These are phyloP conservation scores for Candida silvicultrix DNA, from an alignment of 805 yeast genomes.

Conservation along the genomic window DNA sequence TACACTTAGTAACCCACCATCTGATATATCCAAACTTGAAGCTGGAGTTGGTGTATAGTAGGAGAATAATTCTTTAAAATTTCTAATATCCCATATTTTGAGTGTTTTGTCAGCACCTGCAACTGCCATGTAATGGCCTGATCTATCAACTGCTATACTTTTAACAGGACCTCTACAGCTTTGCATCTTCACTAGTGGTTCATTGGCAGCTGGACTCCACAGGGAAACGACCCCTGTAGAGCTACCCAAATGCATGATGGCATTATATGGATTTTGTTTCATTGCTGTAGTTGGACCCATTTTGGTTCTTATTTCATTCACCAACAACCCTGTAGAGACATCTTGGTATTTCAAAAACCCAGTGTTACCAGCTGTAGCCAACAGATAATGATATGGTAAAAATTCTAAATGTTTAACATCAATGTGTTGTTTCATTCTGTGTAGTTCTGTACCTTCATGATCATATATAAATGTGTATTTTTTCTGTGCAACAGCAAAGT, in stretches of 20 bases:
- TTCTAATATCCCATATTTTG: conserved; percentile 92
- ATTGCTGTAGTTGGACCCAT: conserved; percentile 85
- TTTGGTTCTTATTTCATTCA: conserved; percentile 79
- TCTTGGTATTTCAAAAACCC: conserved; percentile 91
- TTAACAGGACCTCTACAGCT: conserved; percentile 84
- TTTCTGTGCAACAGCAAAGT: conserved; percentile 94
- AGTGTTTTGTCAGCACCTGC: conserved; percentile 81
- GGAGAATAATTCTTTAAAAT: conserved; percentile 63
- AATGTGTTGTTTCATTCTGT: conserved; percentile 82
- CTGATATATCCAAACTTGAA: conserved; percentile 70
- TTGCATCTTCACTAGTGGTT: conserved; percentile 79
- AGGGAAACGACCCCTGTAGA: conserved; percentile 86
- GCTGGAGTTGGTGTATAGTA: conserved; percentile 80
- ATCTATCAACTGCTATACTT: conserved; percentile 80
- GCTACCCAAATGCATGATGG: conserved; percentile 90
- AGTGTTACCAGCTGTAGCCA: conserved; percentile 84
- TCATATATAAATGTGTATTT: conserved; percentile 91
- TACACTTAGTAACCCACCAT: conserved; percentile 79
- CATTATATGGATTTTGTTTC: conserved; percentile 94
- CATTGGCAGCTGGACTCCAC: conserved; percentile 88
- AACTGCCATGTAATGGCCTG: conserved; percentile 90
- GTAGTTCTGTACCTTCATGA: conserved; percentile 85
- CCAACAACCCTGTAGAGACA: conserved; percentile 85
- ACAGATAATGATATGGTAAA: conserved; percentile 85
- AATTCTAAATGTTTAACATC: conserved; percentile 81